Base-by-base conservation (phyloP, 805 yeast species). In the Teunomyces atbi region DNA sequence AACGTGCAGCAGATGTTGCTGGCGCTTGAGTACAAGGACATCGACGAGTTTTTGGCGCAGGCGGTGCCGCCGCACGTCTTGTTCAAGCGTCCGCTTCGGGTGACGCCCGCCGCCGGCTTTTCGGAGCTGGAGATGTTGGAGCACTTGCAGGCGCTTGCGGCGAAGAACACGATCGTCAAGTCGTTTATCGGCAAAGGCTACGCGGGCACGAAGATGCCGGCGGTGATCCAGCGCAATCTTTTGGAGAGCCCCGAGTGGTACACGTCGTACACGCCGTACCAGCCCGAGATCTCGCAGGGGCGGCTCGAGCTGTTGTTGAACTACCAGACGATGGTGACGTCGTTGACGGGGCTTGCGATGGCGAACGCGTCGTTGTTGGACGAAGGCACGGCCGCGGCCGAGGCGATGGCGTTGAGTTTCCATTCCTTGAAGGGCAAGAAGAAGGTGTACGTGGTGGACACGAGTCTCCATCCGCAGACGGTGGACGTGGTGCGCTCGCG, bases 221-320 rank as follows among this genome's bases (percentile, higher is more conserved):
- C 96, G 1, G 97, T 92, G 29, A 87, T 94, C 56, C 95, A 89
- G 72, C 82, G 99, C 64, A 94, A 94, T 60, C 68, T 94, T 48
- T 72, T 94, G 47, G 99, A 94, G 67, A 82, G 85, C 50, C 99
- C 99, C 5, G 96, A 90, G 62, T 94, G 99, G 99, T 94, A 94
- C 74, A 94, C 99, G 16, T 89, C 97, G 1, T 94, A 94, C 65
- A 94, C 99, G 19, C 99, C 99, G 29, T 94, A 94, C 66, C 99
- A 94, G 71, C 97, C 99, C 0, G 99, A 94, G 66, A 91, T 94
- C 48, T 86, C 97, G 1, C 99, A 94, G 69, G 99, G 99, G 45
- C 82, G 99, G 58, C 77, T 94, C 57, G 96, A 92, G 69, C 82
- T 94, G 18, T 73, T 94, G 51, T 73, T 94, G 51, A 94, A 94